Conservation (phyloP, 2,329 filamentous ascomycete genomes). For the Fusarium lyarnte region DNA sequence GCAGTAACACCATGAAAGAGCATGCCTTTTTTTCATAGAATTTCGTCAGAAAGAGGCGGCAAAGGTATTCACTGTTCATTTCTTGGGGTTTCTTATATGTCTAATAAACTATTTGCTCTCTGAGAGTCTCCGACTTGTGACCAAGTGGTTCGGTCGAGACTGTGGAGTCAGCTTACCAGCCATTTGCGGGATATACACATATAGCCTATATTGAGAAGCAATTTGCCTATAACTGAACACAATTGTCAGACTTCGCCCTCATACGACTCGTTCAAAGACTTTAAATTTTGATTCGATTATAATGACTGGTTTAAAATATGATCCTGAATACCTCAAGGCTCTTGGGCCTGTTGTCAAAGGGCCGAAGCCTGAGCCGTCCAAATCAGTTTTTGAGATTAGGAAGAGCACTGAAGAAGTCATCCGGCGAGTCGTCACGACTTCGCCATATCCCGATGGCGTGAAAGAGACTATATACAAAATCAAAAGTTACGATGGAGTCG, state of each 20-base stretch:
- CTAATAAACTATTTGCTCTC: not conserved
- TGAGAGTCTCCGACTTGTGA: not conserved
- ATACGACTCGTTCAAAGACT: accelerated
- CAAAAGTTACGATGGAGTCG: constrained; percentile 1
- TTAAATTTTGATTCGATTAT: accelerated
- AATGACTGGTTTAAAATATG: constrained; percentile 14
- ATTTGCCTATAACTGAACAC: not conserved
- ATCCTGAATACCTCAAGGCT: not conserved
- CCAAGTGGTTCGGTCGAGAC: too few relatives aligned
- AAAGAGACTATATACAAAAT: constrained; percentile 6
- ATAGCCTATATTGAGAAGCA: not conserved
- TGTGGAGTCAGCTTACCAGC: not conserved
- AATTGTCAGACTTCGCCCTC: not conserved
- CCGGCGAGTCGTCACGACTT: not conserved
- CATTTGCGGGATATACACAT: not conserved
- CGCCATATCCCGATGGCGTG: not conserved
- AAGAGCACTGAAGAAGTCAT: not conserved
- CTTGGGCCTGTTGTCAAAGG: not conserved
- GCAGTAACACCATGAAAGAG: not conserved
- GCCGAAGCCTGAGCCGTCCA: not conserved
- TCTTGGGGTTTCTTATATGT: too few relatives aligned
- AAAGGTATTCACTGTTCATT: too few relatives aligned
- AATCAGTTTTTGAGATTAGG: not conserved
- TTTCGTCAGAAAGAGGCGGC: too few relatives aligned
- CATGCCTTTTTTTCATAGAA: too few relatives aligned